These are phyloP conservation scores for Hemerocallis citrina DNA, from an alignment of 106 monocot genomes.

Conservation along the genomic window DNA sequence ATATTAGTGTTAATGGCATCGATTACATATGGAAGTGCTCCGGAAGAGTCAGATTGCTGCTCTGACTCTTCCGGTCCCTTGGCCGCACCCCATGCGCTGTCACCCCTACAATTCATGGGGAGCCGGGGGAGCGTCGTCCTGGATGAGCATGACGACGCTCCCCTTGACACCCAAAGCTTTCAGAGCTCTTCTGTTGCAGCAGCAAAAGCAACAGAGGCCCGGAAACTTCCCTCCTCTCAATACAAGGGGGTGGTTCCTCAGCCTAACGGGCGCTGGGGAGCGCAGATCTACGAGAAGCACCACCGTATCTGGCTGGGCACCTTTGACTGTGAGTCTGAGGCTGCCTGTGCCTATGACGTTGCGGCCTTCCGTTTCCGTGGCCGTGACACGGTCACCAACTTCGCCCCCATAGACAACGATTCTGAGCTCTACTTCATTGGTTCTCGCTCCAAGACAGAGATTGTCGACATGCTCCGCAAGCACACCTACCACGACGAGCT, in stretches of 20 bases:
- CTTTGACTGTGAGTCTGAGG: slow-evolving; percentile 41
- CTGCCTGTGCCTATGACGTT: slow-evolving; percentile 46
- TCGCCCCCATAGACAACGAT: slow-evolving; percentile 23
- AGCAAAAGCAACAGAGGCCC: slow-evolving; percentile 11
- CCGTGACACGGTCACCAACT: slow-evolving; percentile 58
- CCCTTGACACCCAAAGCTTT: too few relatives aligned
- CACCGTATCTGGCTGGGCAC: slow-evolving; percentile 64
- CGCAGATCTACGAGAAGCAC: slow-evolving; percentile 71
- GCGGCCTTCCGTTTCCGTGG: slow-evolving; percentile 54
- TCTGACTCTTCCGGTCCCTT: too few relatives aligned
- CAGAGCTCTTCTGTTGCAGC: too few relatives aligned
- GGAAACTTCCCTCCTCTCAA: slow-evolving; percentile 39
- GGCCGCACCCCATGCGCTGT: not conserved
- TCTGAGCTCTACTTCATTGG: slow-evolving; percentile 54
- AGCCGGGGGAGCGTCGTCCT: slow-evolving; percentile 44
- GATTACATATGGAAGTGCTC: too few relatives aligned
- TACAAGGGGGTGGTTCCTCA: slow-evolving; percentile 72
- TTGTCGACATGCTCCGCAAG: slow-evolving; percentile 90
- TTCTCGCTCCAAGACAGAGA: slow-evolving; percentile 61
- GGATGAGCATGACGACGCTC: slow-evolving; percentile 5
- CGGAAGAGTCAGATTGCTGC: too few relatives aligned
- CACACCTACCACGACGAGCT: slow-evolving; percentile 85
- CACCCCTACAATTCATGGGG: slow-evolving; percentile 15
- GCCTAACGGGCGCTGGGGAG: slow-evolving; percentile 68
- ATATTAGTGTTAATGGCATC: too few relatives aligned